phyloP scores from a whole-genome alignment of 352 stramenopile species.

The Phytopythium aichiense region DNA sequence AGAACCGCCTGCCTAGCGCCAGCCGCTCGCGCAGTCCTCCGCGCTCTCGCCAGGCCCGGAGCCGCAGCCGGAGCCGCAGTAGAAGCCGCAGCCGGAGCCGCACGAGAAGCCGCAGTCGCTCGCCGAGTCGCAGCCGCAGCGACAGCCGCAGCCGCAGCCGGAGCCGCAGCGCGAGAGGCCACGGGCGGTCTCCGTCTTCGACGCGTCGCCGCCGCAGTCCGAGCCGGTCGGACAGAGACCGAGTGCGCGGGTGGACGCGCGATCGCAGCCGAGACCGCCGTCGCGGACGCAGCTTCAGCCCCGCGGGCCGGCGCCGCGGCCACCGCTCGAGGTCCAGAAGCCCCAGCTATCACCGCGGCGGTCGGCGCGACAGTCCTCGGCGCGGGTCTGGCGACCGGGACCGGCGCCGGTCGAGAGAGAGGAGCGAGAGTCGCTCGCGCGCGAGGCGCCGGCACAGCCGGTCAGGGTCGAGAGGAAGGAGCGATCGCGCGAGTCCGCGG shows the following conservation, averaged over 20 bases:
- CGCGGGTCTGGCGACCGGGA: background rate
- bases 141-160: constrained; percentile 13
- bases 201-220: constrained; percentile 4
- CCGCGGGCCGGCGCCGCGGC: background rate
- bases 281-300: constrained; percentile 4
- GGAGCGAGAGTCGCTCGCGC: constrained; percentile 1
- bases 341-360: background rate
- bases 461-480: background rate
- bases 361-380: background rate
- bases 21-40: background rate
- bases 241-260: background rate
- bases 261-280: constrained; percentile 10
- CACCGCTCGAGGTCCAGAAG: constrained; percentile 5
- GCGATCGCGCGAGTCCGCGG: background rate
- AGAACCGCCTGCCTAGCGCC: constrained; percentile 3
- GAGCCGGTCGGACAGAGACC: constrained; percentile 6
- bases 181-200: background rate
- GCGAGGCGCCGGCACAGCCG: background rate
- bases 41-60: constrained; percentile 1
- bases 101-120: constrained; percentile 7
- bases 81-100: constrained; percentile 16
- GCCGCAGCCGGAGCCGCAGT: constrained; percentile 9
- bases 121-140: constrained; percentile 5
- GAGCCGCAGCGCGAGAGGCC: constrained; percentile 14
- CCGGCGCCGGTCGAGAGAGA: background rate